Base-by-base conservation (phyloP, 2,329 filamentous ascomycete genomes). In the Ramichloridium luteum region DNA sequence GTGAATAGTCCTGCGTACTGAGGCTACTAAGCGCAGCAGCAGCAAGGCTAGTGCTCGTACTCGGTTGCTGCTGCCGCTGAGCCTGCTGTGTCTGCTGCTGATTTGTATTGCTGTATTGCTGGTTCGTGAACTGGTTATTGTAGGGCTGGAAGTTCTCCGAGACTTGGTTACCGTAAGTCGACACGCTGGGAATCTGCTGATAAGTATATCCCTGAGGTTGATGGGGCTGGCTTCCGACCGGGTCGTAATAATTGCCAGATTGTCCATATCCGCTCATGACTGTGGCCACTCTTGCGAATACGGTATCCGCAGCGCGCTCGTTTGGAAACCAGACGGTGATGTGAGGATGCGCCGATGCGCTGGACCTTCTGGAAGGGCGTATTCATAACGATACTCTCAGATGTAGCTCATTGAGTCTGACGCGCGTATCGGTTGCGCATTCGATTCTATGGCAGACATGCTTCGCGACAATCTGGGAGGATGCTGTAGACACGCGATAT, bases 191-290 rank as follows among this genome's bases (percentile, higher is more conserved):
- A 13, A 28, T 29, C 27, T 35, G 16, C 18, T 12, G 35, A 27
- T 48, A 42, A 13, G 34, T 41, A 23, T 48, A 45, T 14, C 36
- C 34, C 22, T 42, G 38, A 14, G 42, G 27, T n/a, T 36, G 34
- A 18, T 40, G 43, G 30, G 47, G 35, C 35, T 51, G 49, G 27
- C 50, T 54, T 8, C 49, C 49, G 5, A 46, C 47, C 4, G 51
- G 45, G 27, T 51, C 49, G 38, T 55, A 53, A 41, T 48, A 51
- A 38, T 38, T 48, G 35, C n/a, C n/a, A n/a, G n/a, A n/a, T n/a
- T n/a, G n/a, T n/a, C n/a, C n/a, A n/a, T n/a, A n/a, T n/a, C n/a
- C n/a, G n/a, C n/a, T n/a, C n/a, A n/a, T n/a, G n/a, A n/a, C n/a
- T n/a, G n/a, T n/a, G n/a, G n/a, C n/a, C n/a, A n/a, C n/a, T n/a